Base-by-base conservation (phyloP, 1,284 basidiomycete genomes). In the Inonotus hispidus region DNA sequence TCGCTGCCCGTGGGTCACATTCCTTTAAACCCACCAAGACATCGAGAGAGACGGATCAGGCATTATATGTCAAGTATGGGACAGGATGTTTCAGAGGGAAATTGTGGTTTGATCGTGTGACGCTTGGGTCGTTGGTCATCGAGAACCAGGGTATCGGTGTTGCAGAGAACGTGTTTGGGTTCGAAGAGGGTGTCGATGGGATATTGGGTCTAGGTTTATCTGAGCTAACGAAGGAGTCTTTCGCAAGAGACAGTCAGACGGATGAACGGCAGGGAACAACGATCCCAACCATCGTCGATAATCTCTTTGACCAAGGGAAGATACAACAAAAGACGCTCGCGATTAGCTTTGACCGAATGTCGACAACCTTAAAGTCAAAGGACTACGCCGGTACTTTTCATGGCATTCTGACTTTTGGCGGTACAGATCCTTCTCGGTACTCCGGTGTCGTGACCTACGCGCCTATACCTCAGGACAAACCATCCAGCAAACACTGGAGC, bases 61-160 rank as follows among this genome's bases (percentile, higher is more conserved):
- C n/a, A 54, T 63, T 35, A 46, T 27, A 16, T 63, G 64, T 54
- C 27, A 52, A n/a, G 29, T 52, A 52, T n/a, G 50, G 65, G 63
- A 37, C 62, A 60, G 19, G 65, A 49, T 5, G 21, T n/a, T n/a
- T 66, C 63, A 58, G 55, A 52, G 50, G 50, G 1, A 52, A 52
- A n/a, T 16, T 52, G 27, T 45, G 41, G 41, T 66, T 46, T 21
- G 67, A 68, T 45, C 67, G 67, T 11, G 71, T 78, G 37, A 68
- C 71, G 1, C 64, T 77, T 49, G 69, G 59, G 3, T 69, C 69
- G 47, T 59, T 76, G 35, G 67, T 67, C 14, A 71, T 77, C 65
- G 56, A 63, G 21, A 56, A 71, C 14, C 84, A 86, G 67, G 83
- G 80, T 16, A 83, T 86, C 61, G 84, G 83, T 61, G 82, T 82